Percentiles rank a stretch among this genome's conserved stretches.
Conservation (phyloP, 371 early-diverging fungal genomes). For the Dichotomocladium elegans region DNA sequence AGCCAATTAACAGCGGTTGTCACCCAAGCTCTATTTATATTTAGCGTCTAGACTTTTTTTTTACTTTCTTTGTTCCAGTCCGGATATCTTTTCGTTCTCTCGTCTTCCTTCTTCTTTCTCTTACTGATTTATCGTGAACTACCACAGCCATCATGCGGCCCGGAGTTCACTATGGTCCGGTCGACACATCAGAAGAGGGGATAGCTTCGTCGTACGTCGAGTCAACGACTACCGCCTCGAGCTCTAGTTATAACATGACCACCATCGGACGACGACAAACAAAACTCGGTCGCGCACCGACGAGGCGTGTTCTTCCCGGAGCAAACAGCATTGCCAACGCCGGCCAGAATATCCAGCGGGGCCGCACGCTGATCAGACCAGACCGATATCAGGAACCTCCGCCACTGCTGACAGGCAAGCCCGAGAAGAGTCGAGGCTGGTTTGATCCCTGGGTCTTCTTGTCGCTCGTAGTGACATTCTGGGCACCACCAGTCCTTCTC, state of each 20-base stretch:
- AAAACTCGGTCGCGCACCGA: constrained; percentile 47
- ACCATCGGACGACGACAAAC: constrained; percentile 35
- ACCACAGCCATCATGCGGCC: constrained; percentile 7
- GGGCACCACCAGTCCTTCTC: constrained; percentile 70
- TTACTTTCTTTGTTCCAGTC: too few relatives aligned
- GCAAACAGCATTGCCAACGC: constrained; percentile 47
- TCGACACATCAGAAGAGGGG: neutral
- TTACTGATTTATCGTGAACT: neutral
- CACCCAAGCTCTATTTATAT: too few relatives aligned
- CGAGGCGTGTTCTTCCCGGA: constrained; percentile 46
- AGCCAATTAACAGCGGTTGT: too few relatives aligned
- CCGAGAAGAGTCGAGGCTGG: constrained; percentile 43
- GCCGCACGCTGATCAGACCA: constrained; percentile 76
- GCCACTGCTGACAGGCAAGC: constrained; percentile 65
- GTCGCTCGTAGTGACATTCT: constrained; percentile 72
- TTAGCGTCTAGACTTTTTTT: too few relatives aligned
- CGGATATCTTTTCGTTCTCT: too few relatives aligned
- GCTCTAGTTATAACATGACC: neutral
- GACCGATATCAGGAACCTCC: constrained; percentile 69
- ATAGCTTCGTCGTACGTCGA: neutral
- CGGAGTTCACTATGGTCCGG: constrained; percentile 14
- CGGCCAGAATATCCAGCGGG: constrained; percentile 57
- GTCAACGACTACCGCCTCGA: constrained; percentile 2
- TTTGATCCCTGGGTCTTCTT: constrained; percentile 73
- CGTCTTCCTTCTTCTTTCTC: too few relatives aligned